These are phyloP conservation scores for Candida hungchunana DNA, from an alignment of 805 yeast genomes.

Conservation along the genomic window DNA sequence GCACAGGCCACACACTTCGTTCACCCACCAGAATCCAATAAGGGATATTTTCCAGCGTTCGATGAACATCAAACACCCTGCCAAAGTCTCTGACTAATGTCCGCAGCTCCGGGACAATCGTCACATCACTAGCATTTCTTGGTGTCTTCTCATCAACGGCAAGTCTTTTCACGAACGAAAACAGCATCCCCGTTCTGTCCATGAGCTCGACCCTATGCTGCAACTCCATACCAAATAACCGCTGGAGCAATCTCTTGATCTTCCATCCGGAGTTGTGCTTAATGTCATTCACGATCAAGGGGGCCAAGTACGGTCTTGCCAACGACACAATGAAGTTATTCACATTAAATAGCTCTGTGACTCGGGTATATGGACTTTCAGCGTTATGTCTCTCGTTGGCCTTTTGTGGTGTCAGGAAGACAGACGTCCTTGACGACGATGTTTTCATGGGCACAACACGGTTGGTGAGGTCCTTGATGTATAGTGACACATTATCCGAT, in stretches of 20 bases:
- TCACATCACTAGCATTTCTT: slow-evolving; percentile 72
- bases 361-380: slow-evolving; percentile 75
- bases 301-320: slow-evolving; percentile 93
- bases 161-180: slow-evolving; percentile 64
- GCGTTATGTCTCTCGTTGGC: slow-evolving; percentile 38
- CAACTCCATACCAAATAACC: slow-evolving; percentile 57
- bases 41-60: slow-evolving; percentile 80
- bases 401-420: slow-evolving; percentile 43
- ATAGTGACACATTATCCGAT: slow-evolving; percentile 48
- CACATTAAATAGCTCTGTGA: slow-evolving; percentile 91
- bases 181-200: slow-evolving; percentile 72
- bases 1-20: slow-evolving; percentile 86
- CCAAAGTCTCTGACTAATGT: slow-evolving; percentile 40
- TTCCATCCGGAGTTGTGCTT: slow-evolving; percentile 54
- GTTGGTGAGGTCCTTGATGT: slow-evolving; percentile 60
- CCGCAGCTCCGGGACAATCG: slow-evolving; percentile 83
- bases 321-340: slow-evolving; percentile 88
- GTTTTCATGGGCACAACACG: slow-evolving; percentile 47
- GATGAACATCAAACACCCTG: slow-evolving; percentile 48
- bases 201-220: slow-evolving; percentile 80
- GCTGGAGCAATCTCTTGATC: slow-evolving; percentile 32
- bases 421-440: slow-evolving; percentile 31
- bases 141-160: slow-evolving; percentile 89
- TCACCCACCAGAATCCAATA: slow-evolving; percentile 93
- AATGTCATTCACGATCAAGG: slow-evolving; percentile 77